These are phyloP conservation scores for Ustilago curta DNA, from an alignment of 1,284 basidiomycete genomes.

Conservation along the genomic window DNA sequence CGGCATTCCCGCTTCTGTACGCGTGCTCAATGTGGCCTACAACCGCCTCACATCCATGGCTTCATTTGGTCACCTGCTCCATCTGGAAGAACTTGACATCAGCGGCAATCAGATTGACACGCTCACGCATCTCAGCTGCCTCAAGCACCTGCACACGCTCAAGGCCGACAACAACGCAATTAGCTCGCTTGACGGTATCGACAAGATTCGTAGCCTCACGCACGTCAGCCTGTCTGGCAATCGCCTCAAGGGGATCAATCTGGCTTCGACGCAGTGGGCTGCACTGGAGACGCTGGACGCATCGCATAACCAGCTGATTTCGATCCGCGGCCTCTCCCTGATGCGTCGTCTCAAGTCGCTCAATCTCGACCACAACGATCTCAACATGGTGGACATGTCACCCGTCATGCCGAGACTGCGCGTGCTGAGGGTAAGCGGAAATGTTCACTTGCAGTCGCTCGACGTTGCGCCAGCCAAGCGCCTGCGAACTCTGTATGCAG, in stretches of 20 bases:
- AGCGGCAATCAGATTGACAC: conserved; percentile 88
- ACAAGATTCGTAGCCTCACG: conserved; percentile 75
- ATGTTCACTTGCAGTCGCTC: conserved; percentile 77
- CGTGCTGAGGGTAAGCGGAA: conserved; percentile 87
- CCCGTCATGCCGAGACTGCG: conserved; percentile 71
- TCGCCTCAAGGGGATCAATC: conserved; percentile 76
- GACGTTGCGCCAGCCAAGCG: conserved; percentile 78
- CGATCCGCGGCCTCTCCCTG: conserved; percentile 41
- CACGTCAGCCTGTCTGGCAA: conserved; percentile 87
- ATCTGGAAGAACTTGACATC: conserved; percentile 89
- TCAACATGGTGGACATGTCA: conserved; percentile 73
- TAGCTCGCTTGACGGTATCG: conserved; percentile 80
- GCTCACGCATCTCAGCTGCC: conserved; percentile 47
- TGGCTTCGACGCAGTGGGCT: conserved; percentile 49
- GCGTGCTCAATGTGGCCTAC: conserved; percentile 45
- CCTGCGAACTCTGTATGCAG: conserved; percentile 89
- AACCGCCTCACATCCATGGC: conserved; percentile 83
- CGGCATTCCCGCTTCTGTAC: conserved; percentile 59
- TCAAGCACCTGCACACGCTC: conserved; percentile 82
- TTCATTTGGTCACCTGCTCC: conserved; percentile 86
- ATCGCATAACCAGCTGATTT: conserved; percentile 78
- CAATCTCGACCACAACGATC: conserved; percentile 82
- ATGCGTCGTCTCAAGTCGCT: conserved; percentile 77
- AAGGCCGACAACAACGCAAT: conserved; percentile 88
- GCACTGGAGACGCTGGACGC: conserved; percentile 83